Evolutionary conservation across 1,284 basidiomycete genomes (phyloP).

Genomic region (Inonotus hispidus): DNA sequence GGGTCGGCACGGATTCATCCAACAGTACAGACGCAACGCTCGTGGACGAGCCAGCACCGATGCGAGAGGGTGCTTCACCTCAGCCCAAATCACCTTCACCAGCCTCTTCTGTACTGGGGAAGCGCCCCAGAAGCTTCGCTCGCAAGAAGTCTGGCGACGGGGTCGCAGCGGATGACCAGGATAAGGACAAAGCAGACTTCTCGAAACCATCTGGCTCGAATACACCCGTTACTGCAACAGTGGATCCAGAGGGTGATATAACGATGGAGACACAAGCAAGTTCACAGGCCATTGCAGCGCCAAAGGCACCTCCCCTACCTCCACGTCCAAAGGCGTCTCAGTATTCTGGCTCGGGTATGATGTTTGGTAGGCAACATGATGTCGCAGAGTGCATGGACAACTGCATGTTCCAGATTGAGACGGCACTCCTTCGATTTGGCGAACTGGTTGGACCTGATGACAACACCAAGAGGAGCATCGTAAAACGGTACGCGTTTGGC

Average conservation of each 20-base stretch:
- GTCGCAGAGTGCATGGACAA: slow-evolving; percentile 99
- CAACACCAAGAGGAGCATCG: slow-evolving; percentile 59
- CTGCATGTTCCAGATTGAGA: slow-evolving; percentile 97
- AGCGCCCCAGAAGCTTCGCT: slow-evolving; percentile 50
- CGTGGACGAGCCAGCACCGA: slow-evolving; percentile 56
- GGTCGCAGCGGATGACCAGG: slow-evolving; percentile 30
- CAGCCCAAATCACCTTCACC: slow-evolving; percentile 20
- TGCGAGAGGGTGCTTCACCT: slow-evolving; percentile 15
- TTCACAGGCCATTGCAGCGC: slow-evolving; percentile 17
- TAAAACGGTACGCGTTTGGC: slow-evolving; percentile 59
- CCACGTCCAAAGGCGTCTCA: slow-evolving; percentile 48
- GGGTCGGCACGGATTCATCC: slow-evolving; percentile 69
- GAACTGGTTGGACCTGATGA: slow-evolving; percentile 48
- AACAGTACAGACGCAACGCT: slow-evolving; percentile 81
- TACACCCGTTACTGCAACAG: slow-evolving; percentile 19
- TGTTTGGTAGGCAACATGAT: slow-evolving; percentile 97
- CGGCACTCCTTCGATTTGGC: slow-evolving; percentile 77
- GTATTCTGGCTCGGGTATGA: slow-evolving; percentile 73
- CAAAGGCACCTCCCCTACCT: slow-evolving; percentile 57
- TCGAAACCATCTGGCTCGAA: slow-evolving; percentile 27
- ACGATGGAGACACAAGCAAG: slow-evolving; percentile 34
- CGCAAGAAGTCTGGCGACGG: slow-evolving; percentile 36
- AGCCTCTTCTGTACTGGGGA: slow-evolving; percentile 66
- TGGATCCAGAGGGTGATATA: slow-evolving; percentile 35
- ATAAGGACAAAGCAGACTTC: slow-evolving; percentile 42